These are phyloP conservation scores for Talaromyces pinophilus DNA, from an alignment of 2,329 filamentous ascomycete genomes.

Conservation along the genomic window DNA sequence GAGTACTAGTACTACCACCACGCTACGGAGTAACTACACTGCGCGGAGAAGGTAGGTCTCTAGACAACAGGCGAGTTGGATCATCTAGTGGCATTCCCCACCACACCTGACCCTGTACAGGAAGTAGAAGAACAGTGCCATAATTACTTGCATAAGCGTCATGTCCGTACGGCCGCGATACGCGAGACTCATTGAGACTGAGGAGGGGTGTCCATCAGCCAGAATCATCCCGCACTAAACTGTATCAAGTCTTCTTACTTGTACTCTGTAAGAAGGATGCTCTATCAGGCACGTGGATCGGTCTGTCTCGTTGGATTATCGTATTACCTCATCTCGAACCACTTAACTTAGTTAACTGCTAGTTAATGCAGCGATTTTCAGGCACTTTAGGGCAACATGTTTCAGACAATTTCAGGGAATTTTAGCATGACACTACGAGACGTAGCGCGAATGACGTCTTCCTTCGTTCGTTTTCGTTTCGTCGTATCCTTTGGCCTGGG, in stretches of 20 bases:
- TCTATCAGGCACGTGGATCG: constrained; percentile 9
- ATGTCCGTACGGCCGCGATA: background rate
- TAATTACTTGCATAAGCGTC: constrained; percentile 3
- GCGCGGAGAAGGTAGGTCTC: background rate
- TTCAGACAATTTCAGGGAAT: constrained; percentile 8
- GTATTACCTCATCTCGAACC: background rate
- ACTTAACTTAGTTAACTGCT: background rate
- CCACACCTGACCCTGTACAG: background rate
- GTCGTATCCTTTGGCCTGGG: background rate
- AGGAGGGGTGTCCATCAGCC: background rate
- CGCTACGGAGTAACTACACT: background rate
- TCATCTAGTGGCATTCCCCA: background rate
- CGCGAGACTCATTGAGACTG: background rate
- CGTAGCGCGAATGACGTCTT: background rate
- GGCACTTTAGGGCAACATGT: background rate
- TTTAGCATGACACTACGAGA: background rate
- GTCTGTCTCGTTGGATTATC: background rate
- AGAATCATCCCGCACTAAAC: constrained; percentile 4
- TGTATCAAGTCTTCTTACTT: background rate
- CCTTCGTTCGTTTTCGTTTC: background rate
- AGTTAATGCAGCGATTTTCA: background rate
- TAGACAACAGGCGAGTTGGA: background rate
- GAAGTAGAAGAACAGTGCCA: background rate
- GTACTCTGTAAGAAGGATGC: background rate
- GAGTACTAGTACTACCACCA: background rate